These are phyloP conservation scores for Ophiocordyceps camponoti-floridani DNA, from an alignment of 2,329 filamentous ascomycete genomes.

Conservation along the genomic window DNA sequence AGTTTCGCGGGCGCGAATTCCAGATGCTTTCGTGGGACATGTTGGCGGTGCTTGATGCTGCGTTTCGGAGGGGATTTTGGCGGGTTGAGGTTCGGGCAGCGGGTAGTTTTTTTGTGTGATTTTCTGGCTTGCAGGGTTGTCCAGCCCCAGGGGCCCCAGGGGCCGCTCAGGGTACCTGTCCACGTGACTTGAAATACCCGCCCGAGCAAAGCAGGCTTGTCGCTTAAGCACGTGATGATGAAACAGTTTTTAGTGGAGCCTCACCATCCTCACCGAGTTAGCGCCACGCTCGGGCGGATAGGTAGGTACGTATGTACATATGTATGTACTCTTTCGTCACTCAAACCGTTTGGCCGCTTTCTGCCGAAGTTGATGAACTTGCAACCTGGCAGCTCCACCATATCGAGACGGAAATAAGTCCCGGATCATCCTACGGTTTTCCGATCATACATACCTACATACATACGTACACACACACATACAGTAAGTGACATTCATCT, in stretches of 20 bases:
- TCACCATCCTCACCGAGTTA: neutral
- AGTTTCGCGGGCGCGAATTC: conserved; percentile 94
- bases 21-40: conserved; percentile 86
- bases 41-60: conserved; percentile 20
- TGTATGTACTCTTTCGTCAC: neutral
- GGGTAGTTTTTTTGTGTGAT: conserved; percentile 19
- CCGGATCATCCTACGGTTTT: neutral
- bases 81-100: conserved; percentile 13
- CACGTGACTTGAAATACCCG: neutral
- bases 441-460: neutral
- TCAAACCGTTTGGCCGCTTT: neutral
- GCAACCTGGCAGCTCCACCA: conserved; percentile 13
- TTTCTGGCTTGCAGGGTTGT: conserved; percentile 18
- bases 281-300: neutral
- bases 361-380: conserved; percentile 4
- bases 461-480: too few relatives aligned
- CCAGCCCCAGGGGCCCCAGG: conserved; percentile 14
- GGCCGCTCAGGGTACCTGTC: neutral
- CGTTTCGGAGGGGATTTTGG: conserved; percentile 15
- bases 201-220: neutral
- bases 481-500: neutral
- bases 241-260: neutral
- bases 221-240: neutral
- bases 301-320: neutral
- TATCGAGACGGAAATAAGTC: neutral